phyloP scores from a whole-genome alignment of 805 yeast species.

The Candida arabinofermentans region DNA sequence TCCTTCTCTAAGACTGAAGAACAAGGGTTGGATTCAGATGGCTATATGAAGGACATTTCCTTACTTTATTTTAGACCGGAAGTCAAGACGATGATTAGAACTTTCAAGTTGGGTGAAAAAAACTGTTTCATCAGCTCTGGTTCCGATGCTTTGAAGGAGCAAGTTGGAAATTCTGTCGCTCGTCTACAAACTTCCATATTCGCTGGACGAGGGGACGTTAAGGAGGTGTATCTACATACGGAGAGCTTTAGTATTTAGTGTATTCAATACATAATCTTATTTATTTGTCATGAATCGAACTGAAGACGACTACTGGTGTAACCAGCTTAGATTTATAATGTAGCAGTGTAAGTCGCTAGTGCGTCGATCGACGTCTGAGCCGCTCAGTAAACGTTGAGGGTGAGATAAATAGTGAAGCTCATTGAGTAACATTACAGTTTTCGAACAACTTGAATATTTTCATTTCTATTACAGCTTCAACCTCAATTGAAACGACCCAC shows the following conservation, averaged over 20 bases:
- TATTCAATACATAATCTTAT: slow-evolving; percentile 1
- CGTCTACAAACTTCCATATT: slow-evolving; percentile 34
- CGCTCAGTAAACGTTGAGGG: too few species aligned
- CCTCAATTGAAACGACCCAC: too few species aligned
- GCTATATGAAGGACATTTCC: background rate
- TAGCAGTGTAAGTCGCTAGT: too few species aligned
- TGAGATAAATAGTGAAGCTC: too few species aligned
- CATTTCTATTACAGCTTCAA: too few species aligned
- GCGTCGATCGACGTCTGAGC: too few species aligned
- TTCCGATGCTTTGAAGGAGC: slow-evolving; percentile 35
- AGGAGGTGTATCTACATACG: slow-evolving; percentile 47
- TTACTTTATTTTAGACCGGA: slow-evolving; percentile 14
- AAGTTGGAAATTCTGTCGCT: slow-evolving; percentile 39
- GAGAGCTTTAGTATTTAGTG: slow-evolving; percentile 45
- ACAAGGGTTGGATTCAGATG: background rate
- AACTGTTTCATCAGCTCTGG: slow-evolving; percentile 46
- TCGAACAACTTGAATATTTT: too few species aligned
- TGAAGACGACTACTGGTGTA: too few species aligned
- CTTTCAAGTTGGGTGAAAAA: slow-evolving; percentile 27
- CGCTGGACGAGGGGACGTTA: slow-evolving; percentile 21
- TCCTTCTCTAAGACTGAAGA: background rate
- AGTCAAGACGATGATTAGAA: slow-evolving; percentile 12
- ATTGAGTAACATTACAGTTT: too few species aligned
- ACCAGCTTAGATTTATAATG: too few species aligned
- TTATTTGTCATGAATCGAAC: background rate